Base-by-base conservation (phyloP, 169 alveolate species). In the Plasmodium coatneyi region DNA sequence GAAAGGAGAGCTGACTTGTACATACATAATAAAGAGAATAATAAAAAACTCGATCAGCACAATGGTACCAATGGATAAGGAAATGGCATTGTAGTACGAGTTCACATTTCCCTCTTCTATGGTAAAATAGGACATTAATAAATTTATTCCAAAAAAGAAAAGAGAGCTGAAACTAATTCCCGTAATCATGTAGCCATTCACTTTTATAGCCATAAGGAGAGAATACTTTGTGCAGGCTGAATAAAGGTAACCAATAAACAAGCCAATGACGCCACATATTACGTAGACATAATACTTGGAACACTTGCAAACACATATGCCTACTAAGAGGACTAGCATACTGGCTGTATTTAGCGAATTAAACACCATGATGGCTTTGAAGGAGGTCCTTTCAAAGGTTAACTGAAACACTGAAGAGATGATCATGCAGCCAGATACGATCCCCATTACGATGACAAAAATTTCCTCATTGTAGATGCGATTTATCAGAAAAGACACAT, bases 401-500 rank as follows among this genome's bases (percentile, higher is more conserved):
- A 87, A 36, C 22, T 87, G 93, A 56, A 87, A 76, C 7, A 60
- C 25, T 1, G 93, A 87, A 14, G 93, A 76, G 16, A 78, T 54
- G 12, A 78, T 78, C 93, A 87, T 87, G 46, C 80, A 78, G 5
- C 86, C 93, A 14, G 89, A 74, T 10, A 78, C 7, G 46, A 87
- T 71, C 16, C 93, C 93, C 87, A 87, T 76, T 2, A 78, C 25
- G 4, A 52, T 87, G 5, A 87, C 83, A 22, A 52, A 76, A 10
- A 87, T 76, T 41, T 78, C 82, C 81, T 78, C 93, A 1, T 78
- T 32, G 34, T 87, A 87, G 46, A 87, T 78, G 6, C 46, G 43
- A 16, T 87, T 87, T 36, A 87, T 87, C 34, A 87, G 80, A 71
- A 87, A 87, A 12, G 93, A 87, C 25, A 87, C 87, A 30, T 87